Evolutionary conservation across 2,329 filamentous ascomycete species (phyloP).

Genomic region (Fusarium globosum): DNA sequence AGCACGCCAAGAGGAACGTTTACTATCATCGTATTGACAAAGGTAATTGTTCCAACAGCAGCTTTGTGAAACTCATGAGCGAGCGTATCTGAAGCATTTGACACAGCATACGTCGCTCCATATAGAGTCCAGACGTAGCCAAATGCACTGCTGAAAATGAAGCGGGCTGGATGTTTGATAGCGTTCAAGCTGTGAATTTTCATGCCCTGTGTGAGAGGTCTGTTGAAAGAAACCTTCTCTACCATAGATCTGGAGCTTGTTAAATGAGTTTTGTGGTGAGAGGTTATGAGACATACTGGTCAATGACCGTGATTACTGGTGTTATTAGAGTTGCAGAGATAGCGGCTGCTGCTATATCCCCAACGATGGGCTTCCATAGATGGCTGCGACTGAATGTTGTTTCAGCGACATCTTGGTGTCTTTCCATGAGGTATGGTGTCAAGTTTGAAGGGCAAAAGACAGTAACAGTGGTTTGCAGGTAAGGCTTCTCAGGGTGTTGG

Average conservation of each 20-base stretch:
- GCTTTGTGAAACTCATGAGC: slow-evolving; percentile 40
- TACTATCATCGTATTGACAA: slow-evolving; percentile 46
- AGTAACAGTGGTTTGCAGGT: too few species aligned
- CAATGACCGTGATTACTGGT: slow-evolving; percentile 45
- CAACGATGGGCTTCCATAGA: slow-evolving; percentile 34
- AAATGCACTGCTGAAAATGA: slow-evolving; percentile 42
- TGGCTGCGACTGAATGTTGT: background rate
- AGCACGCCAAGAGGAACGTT: slow-evolving; percentile 49
- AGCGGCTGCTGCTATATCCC: slow-evolving; percentile 42
- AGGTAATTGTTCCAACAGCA: slow-evolving; percentile 41
- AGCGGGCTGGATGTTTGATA: slow-evolving; percentile 37
- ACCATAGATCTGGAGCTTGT: slow-evolving; percentile 31
- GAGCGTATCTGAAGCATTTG: slow-evolving; percentile 45
- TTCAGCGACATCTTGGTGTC: slow-evolving; percentile 19
- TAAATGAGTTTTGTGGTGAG: rapidly evolving
- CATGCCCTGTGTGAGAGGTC: slow-evolving; percentile 30
- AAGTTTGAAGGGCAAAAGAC: rapidly evolving
- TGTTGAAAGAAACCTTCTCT: slow-evolving; percentile 39
- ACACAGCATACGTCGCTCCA: slow-evolving; percentile 45
- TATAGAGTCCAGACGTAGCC: slow-evolving; percentile 47
- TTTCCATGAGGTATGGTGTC: slow-evolving; percentile 15
- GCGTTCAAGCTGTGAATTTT: slow-evolving; percentile 20
- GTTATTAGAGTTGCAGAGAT: slow-evolving; percentile 46
- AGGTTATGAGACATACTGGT: slow-evolving; percentile 27
- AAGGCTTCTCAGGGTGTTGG: background rate